Evolutionary conservation across 371 early-diverging fungal genomes (phyloP).

Genomic region (Choanephora cucurbitarum): DNA sequence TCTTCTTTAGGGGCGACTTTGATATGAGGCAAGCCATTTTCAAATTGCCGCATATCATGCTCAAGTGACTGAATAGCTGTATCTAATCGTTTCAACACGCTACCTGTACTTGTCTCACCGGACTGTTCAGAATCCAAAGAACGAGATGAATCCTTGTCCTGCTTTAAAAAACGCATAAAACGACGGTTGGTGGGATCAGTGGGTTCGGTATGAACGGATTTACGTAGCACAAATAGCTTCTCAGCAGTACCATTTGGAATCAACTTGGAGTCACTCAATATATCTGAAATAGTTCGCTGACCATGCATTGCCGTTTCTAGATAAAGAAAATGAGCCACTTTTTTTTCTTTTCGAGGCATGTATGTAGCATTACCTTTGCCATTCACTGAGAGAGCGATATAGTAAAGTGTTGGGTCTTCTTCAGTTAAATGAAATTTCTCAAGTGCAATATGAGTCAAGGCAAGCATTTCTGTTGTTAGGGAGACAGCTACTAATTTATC

Average conservation of each 20-base stretch:
- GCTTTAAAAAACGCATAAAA: constrained; percentile 14
- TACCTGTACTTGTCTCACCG: constrained; percentile 20
- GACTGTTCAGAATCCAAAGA: neutral
- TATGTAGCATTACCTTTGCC: constrained; percentile 8
- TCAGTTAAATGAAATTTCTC: constrained; percentile 51
- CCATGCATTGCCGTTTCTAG: constrained; percentile 19
- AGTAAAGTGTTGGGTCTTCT: constrained; percentile 13
- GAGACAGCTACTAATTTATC: constrained; percentile 49
- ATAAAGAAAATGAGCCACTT: no score
- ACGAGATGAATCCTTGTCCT: neutral
- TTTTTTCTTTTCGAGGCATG: no score
- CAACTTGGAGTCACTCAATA: constrained; percentile 17
- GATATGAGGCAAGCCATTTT: neutral
- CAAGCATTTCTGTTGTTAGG: constrained; percentile 30
- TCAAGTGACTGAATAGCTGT: constrained; percentile 29
- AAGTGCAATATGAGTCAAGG: constrained; percentile 34
- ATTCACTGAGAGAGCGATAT: constrained; percentile 20
- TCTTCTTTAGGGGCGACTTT: constrained; percentile 5
- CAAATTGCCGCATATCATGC: constrained; percentile 24
- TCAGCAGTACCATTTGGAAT: constrained; percentile 34
- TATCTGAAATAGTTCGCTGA: constrained; percentile 15
- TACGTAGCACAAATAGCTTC: constrained; percentile 40
- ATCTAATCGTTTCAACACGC: constrained; percentile 28
- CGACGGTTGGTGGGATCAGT: constrained; percentile 6
- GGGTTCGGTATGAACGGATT: constrained; percentile 5